Base-by-base conservation (phyloP, 768 basidiomycete genomes). In the Leucosporidium scottii region DNA sequence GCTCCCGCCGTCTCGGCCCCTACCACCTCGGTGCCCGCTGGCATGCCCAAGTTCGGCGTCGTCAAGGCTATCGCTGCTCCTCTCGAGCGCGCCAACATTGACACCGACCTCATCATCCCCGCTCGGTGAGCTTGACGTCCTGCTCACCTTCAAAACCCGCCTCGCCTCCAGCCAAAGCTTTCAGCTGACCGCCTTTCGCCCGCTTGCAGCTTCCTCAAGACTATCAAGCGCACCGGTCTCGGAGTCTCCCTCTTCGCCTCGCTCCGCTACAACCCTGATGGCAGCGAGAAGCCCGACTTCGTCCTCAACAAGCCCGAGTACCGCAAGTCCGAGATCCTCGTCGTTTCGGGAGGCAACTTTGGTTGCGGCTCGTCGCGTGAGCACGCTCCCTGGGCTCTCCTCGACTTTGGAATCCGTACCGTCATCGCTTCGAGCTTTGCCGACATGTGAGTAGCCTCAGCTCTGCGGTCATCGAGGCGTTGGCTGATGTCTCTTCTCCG, bases 51-150 rank as follows among this genome's bases (percentile, higher is more conserved):
- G 59, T 77, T 76, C 62, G 69, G 66, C 50, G 61, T 71, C 31
- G 53, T 74, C 60, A 67, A 73, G 61, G 60, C 21, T 4, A 54
- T 73, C 31, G 75, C 74, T 3, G 76, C 76, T 5, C 74, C 74
- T n/a, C 66, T 77, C 48, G 74, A 72, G 58, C 69, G 74, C 49
- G 73, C 74, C 27, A 78, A 78, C 71, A 86, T 93, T 70, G 91
- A 94, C 79, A 94, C 91, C 56, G 91, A 94, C 75, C 89, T 88
- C 85, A 91, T 94, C 77, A 92, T 93, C 76, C 91, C 91, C 4
- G 92, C 93, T 75, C 91, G 92, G 65, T 66, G n/a, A 47, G 65
- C 36, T 44, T 15, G 34, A 34, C 4, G 34, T 34, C 34, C 34
- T 34, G n/a, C n/a, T n/a, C n/a, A n/a, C n/a, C n/a, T n/a, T n/a